These are phyloP conservation scores for Mycena vulgaris DNA, from an alignment of 768 basidiomycete species.

Conservation along the genomic window DNA sequence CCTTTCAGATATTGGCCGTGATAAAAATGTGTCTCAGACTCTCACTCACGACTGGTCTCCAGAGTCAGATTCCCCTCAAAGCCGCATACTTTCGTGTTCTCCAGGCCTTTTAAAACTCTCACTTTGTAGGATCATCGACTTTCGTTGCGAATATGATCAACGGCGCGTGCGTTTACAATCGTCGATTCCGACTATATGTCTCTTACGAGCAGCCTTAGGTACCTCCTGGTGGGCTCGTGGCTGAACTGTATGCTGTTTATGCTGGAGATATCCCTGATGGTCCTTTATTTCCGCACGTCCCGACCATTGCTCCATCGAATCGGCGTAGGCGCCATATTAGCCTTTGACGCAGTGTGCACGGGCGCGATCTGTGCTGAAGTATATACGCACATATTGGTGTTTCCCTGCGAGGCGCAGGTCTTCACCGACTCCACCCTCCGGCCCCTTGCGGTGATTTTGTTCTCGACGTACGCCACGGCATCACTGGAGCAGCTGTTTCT, in stretches of 20 bases:
- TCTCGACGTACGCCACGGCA: constrained; percentile 25
- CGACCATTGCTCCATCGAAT: constrained; percentile 8
- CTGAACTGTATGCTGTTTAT: constrained; percentile 26
- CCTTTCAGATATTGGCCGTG: too few species aligned
- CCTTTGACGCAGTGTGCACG: constrained; percentile 13
- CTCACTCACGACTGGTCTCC: too few species aligned
- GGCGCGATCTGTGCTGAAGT: constrained; percentile 3
- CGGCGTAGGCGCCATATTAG: constrained; percentile 2
- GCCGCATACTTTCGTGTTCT: too few species aligned
- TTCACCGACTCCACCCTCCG: neutral
- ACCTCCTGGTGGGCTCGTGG: constrained; percentile 14
- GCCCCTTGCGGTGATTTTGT: neutral
- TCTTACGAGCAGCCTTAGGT: constrained; percentile 1
- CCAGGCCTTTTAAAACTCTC: too few species aligned
- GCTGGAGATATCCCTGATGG: constrained; percentile 17
- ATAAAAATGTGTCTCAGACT: too few species aligned
- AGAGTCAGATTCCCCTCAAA: too few species aligned
- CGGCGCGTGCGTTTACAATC: neutral
- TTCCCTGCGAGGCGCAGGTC: neutral
- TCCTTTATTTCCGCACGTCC: neutral
- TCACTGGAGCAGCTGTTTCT: constrained; percentile 30
- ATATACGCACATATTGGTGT: neutral
- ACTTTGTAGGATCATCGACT: too few species aligned
- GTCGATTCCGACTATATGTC: neutral
- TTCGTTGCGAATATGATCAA: too few species aligned